phyloP scores from a whole-genome alignment of 495 filamentous ascomycete species.

The Hamigera avellanea region DNA sequence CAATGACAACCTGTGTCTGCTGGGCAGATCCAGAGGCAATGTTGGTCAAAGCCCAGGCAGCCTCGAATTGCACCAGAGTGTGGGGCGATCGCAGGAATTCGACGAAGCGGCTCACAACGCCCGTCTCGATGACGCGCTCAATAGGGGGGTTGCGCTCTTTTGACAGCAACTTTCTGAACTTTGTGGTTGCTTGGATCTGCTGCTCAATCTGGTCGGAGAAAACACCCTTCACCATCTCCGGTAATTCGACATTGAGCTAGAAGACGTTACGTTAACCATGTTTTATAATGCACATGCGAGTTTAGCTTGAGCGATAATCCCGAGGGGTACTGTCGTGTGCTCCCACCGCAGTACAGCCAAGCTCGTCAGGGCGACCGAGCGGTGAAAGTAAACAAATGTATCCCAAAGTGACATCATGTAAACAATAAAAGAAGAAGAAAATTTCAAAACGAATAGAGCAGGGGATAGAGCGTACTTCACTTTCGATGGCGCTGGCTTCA shows the following conservation, averaged over 20 bases:
- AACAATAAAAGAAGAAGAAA: conserved; percentile 7
- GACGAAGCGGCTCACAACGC: conserved; percentile 94
- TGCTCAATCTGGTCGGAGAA: conserved; percentile 97
- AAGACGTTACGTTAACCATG: conserved; percentile 27
- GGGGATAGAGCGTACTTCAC: conserved; percentile 63
- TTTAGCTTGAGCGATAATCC: not conserved
- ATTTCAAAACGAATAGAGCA: not conserved
- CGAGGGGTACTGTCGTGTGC: too few species aligned
- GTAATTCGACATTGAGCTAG: conserved; percentile 94
- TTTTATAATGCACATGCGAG: not conserved
- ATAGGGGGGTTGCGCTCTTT: conserved; percentile 99
- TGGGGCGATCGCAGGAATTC: conserved; percentile 97
- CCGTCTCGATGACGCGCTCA: conserved; percentile 97
- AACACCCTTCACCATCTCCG: conserved; percentile 93
- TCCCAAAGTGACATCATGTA: conserved; percentile 3
- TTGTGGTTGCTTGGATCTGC: conserved; percentile 98
- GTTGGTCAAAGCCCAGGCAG: conserved; percentile 98
- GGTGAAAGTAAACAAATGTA: conserved; percentile 1
- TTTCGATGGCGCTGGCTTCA: conserved; percentile 86
- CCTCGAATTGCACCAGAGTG: conserved; percentile 97
- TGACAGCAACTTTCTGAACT: conserved; percentile 93
- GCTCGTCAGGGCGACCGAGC: too few species aligned
- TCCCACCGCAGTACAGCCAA: too few species aligned
- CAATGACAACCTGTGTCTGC: conserved; percentile 98
- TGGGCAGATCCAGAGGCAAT: conserved; percentile 95